phyloP scores from a whole-genome alignment of 371 early-diverging fungal species.

The Mucor irregularis region DNA sequence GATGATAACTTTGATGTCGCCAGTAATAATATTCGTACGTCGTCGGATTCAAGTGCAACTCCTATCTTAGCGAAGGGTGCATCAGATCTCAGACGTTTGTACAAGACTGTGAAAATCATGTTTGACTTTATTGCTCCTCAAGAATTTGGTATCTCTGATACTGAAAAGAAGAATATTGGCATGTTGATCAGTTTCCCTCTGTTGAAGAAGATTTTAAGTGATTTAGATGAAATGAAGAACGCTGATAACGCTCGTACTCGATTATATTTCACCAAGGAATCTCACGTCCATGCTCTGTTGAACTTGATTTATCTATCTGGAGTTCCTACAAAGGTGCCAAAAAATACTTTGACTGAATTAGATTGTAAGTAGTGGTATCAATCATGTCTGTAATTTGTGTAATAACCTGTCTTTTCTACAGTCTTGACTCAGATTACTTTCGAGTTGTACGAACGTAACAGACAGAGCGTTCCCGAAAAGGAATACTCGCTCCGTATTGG shows the following conservation, averaged over 20 bases:
- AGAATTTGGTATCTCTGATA: slow-evolving; percentile 87
- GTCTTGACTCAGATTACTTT: slow-evolving; percentile 95
- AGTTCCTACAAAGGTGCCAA: slow-evolving; percentile 73
- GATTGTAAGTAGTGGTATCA: slow-evolving; percentile 71
- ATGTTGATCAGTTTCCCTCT: slow-evolving; percentile 77
- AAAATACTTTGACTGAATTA: slow-evolving; percentile 79
- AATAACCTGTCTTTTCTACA: slow-evolving; percentile 21
- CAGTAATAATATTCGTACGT: slow-evolving; percentile 1
- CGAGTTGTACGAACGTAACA: slow-evolving; percentile 91
- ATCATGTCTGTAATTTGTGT: not conserved
- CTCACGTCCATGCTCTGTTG: slow-evolving; percentile 86
- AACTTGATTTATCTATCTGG: slow-evolving; percentile 89
- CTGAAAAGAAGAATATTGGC: slow-evolving; percentile 89
- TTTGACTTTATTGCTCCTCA: slow-evolving; percentile 93
- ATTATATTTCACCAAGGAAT: slow-evolving; percentile 97
- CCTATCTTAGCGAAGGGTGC: slow-evolving; percentile 14
- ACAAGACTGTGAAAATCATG: slow-evolving; percentile 76
- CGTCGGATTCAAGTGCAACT: not conserved
- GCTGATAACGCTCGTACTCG: slow-evolving; percentile 70
- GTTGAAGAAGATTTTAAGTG: slow-evolving; percentile 74
- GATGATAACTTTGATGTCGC: too few relatives aligned
- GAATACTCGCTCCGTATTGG: slow-evolving; percentile 91
- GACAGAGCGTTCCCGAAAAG: slow-evolving; percentile 48
- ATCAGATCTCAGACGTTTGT: slow-evolving; percentile 63
- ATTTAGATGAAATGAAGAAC: slow-evolving; percentile 65